Percentiles rank a stretch among this genome's conserved stretches.
Conservation (phyloP, 345 rosid species). For the Eucalyptus melliodora region DNA sequence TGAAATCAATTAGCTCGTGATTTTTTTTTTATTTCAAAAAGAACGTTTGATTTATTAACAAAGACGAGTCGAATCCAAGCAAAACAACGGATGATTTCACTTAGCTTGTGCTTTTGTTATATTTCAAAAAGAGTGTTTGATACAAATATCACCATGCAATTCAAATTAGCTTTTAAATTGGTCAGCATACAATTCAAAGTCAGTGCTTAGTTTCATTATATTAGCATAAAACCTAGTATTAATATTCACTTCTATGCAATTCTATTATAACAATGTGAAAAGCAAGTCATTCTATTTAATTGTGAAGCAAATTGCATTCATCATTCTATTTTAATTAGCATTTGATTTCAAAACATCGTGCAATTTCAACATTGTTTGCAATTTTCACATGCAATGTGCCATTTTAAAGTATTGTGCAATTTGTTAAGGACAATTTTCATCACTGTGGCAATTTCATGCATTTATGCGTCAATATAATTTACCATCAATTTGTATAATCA, state of each 20-base stretch:
- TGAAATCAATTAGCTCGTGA: no score
- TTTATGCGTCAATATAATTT: neutral
- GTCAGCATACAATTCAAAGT: no score
- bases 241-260: neutral
- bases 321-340: rapidly evolving
- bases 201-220: neutral
- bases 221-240: neutral
- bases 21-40: no score
- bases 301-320: neutral
- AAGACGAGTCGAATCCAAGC: no score
- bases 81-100: no score
- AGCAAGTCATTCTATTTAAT: neutral
- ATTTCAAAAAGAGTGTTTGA: no score
- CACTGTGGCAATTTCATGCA: neutral
- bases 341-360: neutral
- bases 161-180: no score
- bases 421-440: neutral
- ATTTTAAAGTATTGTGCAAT: neutral
- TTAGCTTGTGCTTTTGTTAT: no score
- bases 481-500: neutral
- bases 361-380: neutral
- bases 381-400: neutral
- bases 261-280: neutral
- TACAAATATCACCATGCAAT: no score
- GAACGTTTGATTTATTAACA: no score